Conservation (phyloP, 257 asterid species). For the Lithospermum erythrorhizon region DNA sequence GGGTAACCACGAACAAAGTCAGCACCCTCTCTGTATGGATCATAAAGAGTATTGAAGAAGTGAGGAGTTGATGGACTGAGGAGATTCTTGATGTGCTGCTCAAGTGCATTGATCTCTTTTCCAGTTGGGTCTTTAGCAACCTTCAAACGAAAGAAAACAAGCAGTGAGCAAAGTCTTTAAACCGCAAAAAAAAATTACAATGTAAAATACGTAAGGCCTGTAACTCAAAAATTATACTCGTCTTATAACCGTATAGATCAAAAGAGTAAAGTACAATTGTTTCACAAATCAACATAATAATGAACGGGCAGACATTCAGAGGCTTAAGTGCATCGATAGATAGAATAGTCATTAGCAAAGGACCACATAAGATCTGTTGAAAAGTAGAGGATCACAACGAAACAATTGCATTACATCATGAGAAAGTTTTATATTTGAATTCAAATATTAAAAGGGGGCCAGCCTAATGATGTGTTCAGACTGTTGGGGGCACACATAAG, state of each 20-base stretch:
- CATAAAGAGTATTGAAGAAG: constrained; percentile 17
- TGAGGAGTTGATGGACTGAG: constrained; percentile 14
- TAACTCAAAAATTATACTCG: too few species aligned
- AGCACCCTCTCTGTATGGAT: constrained; percentile 15
- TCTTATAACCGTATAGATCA: too few species aligned
- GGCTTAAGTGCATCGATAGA: not conserved
- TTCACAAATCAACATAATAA: too few species aligned
- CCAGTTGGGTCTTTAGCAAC: constrained; percentile 18
- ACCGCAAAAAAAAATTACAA: too few species aligned
- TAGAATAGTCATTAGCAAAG: not conserved
- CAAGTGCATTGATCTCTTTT: constrained; percentile 16
- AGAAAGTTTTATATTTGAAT: not conserved
- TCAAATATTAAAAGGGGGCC: too few species aligned
- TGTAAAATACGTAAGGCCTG: too few species aligned
- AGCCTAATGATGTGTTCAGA: too few species aligned
- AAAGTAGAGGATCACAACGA: too few species aligned
- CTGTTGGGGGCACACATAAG: too few species aligned
- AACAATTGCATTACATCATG: not conserved
- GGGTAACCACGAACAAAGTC: constrained; percentile 18
- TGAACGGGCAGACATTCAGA: too few species aligned
- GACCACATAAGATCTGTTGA: not conserved
- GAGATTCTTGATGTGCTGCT: constrained; percentile 18
- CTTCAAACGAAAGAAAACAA: constrained; percentile 1
- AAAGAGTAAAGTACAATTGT: too few species aligned
- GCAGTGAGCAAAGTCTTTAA: not conserved